Evolutionary conservation across 371 early-diverging fungal genomes (phyloP).

Genomic region (Mortierella sp.): DNA sequence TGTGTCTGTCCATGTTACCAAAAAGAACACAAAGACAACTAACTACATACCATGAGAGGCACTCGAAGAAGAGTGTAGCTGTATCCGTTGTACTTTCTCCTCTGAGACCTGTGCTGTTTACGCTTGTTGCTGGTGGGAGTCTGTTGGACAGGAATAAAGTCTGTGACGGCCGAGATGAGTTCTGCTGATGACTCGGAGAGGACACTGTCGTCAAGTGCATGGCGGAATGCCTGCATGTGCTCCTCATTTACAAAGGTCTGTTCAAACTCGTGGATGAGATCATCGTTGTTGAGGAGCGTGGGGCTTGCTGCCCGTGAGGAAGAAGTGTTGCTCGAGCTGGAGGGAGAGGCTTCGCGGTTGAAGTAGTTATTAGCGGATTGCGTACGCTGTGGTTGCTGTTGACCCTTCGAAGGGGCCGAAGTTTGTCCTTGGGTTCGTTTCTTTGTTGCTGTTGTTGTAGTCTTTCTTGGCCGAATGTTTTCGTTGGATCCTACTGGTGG

Average conservation of each 20-base stretch:
- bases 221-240: constrained; percentile 65
- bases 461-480: background rate
- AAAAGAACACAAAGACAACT: background rate
- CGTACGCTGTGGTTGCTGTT: background rate
- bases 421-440: background rate
- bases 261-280: constrained; percentile 44
- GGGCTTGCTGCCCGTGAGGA: constrained; percentile 44
- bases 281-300: constrained; percentile 10
- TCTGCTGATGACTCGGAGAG: constrained; percentile 61
- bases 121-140: constrained; percentile 32
- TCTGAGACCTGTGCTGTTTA: constrained; percentile 18
- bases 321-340: constrained; percentile 30
- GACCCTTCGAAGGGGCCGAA: background rate
- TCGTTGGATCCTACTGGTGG: background rate
- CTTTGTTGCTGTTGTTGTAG: background rate
- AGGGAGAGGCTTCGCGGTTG: constrained; percentile 33
- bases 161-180: constrained; percentile 66
- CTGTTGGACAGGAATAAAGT: constrained; percentile 62
- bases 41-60: constrained; percentile 70
- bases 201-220: constrained; percentile 64
- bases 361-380: background rate
- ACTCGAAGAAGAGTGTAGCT: constrained; percentile 69
- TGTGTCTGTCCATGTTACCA: background rate
- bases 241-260: constrained; percentile 65
- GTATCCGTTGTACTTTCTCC: constrained; percentile 48